Conservation (phyloP, 805 yeast species). For the Candida sakaeoensis region DNA sequence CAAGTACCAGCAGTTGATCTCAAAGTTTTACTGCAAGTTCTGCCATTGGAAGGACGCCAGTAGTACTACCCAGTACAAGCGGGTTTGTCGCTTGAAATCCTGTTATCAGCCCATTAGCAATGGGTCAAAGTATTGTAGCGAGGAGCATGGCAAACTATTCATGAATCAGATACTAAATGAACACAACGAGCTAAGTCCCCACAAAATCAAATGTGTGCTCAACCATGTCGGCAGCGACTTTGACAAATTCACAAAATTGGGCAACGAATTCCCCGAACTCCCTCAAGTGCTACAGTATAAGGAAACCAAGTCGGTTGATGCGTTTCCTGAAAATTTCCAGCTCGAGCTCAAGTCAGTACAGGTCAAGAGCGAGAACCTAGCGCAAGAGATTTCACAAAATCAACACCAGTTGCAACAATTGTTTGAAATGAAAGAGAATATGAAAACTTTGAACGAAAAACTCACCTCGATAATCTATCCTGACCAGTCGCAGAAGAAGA, state of each 20-base stretch:
- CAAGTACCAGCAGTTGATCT: constrained; percentile 51
- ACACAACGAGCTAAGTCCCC: constrained; percentile 12
- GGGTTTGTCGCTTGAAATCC: constrained; percentile 59
- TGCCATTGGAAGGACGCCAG: constrained; percentile 56
- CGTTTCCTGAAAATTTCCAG: constrained; percentile 10
- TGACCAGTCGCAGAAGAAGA: constrained; percentile 22
- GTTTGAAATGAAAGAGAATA: constrained; percentile 30
- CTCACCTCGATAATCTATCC: constrained; percentile 14
- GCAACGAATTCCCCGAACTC: constrained; percentile 42
- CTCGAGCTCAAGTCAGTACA: constrained; percentile 11
- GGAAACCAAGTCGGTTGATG: constrained; percentile 11
- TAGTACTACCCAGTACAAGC: constrained; percentile 65
- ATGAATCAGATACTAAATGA: constrained; percentile 20
- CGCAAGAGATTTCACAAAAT: constrained; percentile 2
- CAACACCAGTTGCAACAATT: constrained; percentile 21
- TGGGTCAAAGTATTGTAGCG: constrained; percentile 68
- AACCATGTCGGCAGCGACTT: constrained; percentile 17
- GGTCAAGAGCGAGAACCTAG: constrained; percentile 10
- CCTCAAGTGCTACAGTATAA: constrained; percentile 25
- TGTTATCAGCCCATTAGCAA: constrained; percentile 55
- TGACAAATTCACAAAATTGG: constrained; percentile 22
- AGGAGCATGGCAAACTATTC: constrained; percentile 60
- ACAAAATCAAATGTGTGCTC: constrained; percentile 22
- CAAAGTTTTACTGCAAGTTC: constrained; percentile 67
- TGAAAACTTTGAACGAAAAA: constrained; percentile 36